Percentiles rank a stretch among this genome's conserved stretches.
Evolutionary conservation across 192 early-diverging fungal genomes (phyloP).

Genomic region (Linnemannia elongata): DNA sequence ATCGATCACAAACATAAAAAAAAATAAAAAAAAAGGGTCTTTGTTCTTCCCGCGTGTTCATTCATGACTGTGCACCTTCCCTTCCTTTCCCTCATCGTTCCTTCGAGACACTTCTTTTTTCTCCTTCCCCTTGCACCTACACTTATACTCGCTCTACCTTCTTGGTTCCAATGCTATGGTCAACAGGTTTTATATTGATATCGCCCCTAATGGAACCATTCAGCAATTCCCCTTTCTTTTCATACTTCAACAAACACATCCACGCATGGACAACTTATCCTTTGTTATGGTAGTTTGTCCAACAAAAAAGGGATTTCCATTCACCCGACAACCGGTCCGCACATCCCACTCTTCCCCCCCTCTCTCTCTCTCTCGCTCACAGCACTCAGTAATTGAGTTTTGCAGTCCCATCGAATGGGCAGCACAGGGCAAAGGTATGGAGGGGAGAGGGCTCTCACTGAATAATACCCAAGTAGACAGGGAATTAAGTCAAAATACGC

Average conservation of each 20-base stretch:
- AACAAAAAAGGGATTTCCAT: neutral
- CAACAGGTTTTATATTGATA: too few relatives aligned
- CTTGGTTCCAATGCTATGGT: neutral
- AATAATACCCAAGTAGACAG: too few relatives aligned
- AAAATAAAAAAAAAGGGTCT: neutral
- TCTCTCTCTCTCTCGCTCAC: too few relatives aligned
- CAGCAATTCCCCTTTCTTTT: too few relatives aligned
- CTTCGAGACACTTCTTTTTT: neutral
- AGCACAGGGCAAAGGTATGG: too few relatives aligned
- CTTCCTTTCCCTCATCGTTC: neutral
- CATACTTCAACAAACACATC: too few relatives aligned
- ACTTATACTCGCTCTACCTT: neutral
- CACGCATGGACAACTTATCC: too few relatives aligned
- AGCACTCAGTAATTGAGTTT: too few relatives aligned
- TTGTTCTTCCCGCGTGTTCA: neutral
- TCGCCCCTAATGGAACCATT: too few relatives aligned
- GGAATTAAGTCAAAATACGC: too few relatives aligned
- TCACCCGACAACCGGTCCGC: conserved; percentile 3
- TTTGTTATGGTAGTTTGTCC: neutral
- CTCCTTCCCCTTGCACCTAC: neutral
- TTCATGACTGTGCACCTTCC: neutral
- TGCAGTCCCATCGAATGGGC: too few relatives aligned
- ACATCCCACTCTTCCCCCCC: neutral
- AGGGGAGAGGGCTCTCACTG: too few relatives aligned
- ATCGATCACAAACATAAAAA: neutral